Conservation (phyloP, 306 rosid species). For the Gastrolobium villosum region DNA sequence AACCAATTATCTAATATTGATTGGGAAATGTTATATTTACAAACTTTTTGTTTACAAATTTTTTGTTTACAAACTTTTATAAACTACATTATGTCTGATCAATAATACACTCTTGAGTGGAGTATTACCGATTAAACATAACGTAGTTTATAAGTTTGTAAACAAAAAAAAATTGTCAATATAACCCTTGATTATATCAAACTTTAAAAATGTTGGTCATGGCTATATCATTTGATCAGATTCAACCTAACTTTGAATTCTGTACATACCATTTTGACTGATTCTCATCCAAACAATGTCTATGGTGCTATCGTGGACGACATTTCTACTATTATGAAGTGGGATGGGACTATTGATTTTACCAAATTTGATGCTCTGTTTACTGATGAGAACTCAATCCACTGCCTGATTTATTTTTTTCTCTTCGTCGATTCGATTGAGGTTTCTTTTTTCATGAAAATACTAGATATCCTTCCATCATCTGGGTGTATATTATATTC, state of each 20-base stretch:
- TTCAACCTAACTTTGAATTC: neutral
- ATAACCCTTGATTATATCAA: no score
- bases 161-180: no score
- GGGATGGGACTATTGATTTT: neutral
- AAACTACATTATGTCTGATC: no score
- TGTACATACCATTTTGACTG: slow-evolving; percentile 24
- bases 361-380: neutral
- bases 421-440: neutral
- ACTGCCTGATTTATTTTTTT: neutral
- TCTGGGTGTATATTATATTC: neutral
- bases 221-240: neutral
- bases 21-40: no score
- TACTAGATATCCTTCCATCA: neutral
- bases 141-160: no score
- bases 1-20: neutral
- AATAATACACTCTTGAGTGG: no score
- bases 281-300: slow-evolving; percentile 15
- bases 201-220: slow-evolving; percentile 33
- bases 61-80: no score
- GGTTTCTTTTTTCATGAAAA: neutral
- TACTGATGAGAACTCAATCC: neutral
- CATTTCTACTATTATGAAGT: neutral
- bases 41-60: no score
- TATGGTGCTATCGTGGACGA: neutral
- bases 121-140: no score